These are phyloP conservation scores for Tolypocladium guangdongense DNA, from an alignment of 2,329 filamentous ascomycete genomes.

Conservation along the genomic window DNA sequence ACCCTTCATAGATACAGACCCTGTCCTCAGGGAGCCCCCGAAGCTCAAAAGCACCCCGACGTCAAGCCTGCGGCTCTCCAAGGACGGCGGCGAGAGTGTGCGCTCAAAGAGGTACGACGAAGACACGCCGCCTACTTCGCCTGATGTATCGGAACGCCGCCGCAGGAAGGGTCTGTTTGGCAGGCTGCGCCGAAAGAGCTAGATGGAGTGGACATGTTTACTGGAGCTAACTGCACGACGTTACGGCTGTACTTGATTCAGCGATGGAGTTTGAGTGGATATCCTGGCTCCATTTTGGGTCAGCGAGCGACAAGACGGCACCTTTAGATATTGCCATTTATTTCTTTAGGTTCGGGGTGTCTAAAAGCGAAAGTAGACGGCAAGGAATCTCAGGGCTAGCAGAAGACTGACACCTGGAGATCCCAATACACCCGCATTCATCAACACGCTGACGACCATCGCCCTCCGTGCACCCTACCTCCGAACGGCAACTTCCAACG, in stretches of 20 bases:
- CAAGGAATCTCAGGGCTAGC: not conserved
- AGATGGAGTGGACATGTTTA: not conserved
- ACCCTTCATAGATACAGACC: constrained; percentile 15
- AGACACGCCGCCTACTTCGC: constrained; percentile 25
- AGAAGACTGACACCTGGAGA: not conserved
- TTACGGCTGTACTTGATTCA: constrained; percentile 7
- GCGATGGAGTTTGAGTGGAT: constrained; percentile 10
- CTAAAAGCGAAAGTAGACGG: not conserved
- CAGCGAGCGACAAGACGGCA: not conserved
- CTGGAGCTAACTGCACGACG: constrained; percentile 3
- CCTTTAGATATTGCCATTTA: not conserved
- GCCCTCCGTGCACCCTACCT: not conserved
- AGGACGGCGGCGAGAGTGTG: constrained; percentile 29
- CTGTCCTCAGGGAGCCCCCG: constrained; percentile 10
- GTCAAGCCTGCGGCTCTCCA: constrained; percentile 20
- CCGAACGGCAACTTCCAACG: not conserved
- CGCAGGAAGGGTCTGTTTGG: constrained; percentile 13
- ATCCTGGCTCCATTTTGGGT: not conserved
- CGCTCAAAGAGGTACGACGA: constrained; percentile 13
- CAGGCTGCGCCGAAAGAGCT: constrained; percentile 5
- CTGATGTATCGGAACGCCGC: constrained; percentile 17
- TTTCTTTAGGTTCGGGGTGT: not conserved
- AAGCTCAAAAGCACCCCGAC: constrained; percentile 14
- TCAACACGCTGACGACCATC: not conserved
- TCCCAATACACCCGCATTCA: not conserved